phyloP scores from a whole-genome alignment of 2,329 filamentous ascomycete genomes.

The Verticillium albo-atrum region DNA sequence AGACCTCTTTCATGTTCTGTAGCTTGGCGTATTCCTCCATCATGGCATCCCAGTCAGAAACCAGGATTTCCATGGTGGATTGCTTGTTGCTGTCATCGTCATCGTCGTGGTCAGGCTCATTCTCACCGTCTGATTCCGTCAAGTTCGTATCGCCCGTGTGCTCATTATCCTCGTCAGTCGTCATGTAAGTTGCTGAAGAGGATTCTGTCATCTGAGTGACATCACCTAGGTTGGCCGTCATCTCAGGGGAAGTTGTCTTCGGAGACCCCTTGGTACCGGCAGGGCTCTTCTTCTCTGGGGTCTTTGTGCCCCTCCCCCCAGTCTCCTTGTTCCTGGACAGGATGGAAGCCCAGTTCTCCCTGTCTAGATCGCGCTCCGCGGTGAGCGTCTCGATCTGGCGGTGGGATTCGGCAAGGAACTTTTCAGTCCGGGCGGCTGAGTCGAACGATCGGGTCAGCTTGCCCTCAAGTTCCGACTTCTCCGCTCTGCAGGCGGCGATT shows the following conservation, averaged over 20 bases:
- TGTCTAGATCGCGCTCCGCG: not conserved
- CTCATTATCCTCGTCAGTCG: no score
- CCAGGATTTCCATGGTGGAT: not conserved
- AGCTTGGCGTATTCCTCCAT: not conserved
- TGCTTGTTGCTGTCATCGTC: no score
- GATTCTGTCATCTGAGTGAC: no score
- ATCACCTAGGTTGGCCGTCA: no score
- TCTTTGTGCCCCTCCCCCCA: no score
- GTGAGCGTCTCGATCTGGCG: not conserved
- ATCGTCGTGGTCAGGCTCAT: no score
- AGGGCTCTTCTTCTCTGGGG: no score
- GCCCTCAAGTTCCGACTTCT: not conserved
- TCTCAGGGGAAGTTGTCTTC: no score
- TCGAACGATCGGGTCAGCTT: not conserved
- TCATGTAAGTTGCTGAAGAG: no score
- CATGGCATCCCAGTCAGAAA: not conserved
- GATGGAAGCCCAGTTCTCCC: not conserved
- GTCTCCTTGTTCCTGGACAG: not conserved
- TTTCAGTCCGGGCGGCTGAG: not conserved
- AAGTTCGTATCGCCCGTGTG: no score
- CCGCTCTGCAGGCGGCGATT: not conserved
- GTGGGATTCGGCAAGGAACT: not conserved
- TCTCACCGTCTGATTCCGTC: no score
- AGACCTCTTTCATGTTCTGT: not conserved
- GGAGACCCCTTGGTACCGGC: no score